Conservation (phyloP, 2,329 filamentous ascomycete species). For the Verticillium tricorpus region DNA sequence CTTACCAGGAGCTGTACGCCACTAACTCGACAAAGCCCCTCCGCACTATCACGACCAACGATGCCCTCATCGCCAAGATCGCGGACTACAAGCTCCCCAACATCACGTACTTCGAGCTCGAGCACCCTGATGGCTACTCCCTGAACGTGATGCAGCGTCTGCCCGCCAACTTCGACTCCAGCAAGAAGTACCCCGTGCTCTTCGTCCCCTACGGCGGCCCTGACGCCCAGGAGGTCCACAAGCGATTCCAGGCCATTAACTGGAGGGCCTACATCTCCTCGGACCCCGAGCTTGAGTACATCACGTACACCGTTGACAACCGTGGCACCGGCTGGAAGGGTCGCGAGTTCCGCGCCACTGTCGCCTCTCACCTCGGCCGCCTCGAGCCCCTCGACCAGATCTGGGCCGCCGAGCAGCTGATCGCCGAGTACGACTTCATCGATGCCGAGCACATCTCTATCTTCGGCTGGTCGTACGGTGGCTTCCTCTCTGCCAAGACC, state of each 20-base stretch:
- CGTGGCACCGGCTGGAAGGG: conserved; percentile 63
- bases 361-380: conserved; percentile 55
- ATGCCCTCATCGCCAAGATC: conserved; percentile 47
- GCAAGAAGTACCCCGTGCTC: conserved; percentile 61
- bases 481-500: conserved; percentile 62
- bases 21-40: conserved; percentile 46
- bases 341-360: conserved; percentile 54
- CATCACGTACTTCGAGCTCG: conserved; percentile 58
- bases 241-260: conserved; percentile 48
- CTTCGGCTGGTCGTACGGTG: conserved; percentile 66
- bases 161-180: conserved; percentile 58
- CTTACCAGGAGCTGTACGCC: conserved; percentile 64
- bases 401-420: conserved; percentile 57
- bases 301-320: conserved; percentile 65
- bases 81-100: conserved; percentile 59
- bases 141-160: conserved; percentile 63
- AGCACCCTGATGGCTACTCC: conserved; percentile 55
- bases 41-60: conserved; percentile 56
- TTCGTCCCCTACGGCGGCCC: conserved; percentile 67
- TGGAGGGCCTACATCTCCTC: conserved; percentile 63
- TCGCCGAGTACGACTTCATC: conserved; percentile 45
- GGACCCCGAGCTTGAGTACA: conserved; percentile 63
- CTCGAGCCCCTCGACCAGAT: conserved; percentile 64
- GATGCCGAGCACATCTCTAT: conserved; percentile 58
- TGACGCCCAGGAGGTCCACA: conserved; percentile 56